These are phyloP conservation scores for Hymenoscyphus linearis DNA, from an alignment of 2,329 filamentous ascomycete genomes.

Conservation along the genomic window DNA sequence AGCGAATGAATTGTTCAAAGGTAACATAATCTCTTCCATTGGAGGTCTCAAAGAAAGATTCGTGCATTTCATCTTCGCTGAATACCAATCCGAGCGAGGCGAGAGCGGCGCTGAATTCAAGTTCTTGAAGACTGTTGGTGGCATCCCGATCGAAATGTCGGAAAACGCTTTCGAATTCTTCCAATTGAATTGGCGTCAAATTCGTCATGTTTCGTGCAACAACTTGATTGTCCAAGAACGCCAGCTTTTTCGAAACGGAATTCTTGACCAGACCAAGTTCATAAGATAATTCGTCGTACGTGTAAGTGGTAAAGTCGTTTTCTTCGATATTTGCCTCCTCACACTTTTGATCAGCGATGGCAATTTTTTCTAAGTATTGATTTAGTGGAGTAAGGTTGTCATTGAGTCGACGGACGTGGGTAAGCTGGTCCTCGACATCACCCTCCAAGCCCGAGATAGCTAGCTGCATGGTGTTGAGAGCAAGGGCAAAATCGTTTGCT, in stretches of 20 bases:
- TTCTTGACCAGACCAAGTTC: conserved; percentile 87
- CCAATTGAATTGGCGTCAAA: conserved; percentile 92
- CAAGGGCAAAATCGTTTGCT: conserved; percentile 94
- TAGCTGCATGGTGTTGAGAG: conserved; percentile 88
- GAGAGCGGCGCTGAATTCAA: conserved; percentile 92
- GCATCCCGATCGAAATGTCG: conserved; percentile 94
- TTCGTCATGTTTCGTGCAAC: conserved; percentile 99
- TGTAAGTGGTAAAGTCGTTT: conserved; percentile 99
- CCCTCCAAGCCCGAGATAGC: conserved; percentile 97
- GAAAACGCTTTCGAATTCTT: conserved; percentile 98
- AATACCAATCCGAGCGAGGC: conserved; percentile 95
- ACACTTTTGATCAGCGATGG: conserved; percentile 79
- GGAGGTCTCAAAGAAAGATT: conserved; percentile 86
- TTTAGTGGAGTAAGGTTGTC: conserved; percentile 86
- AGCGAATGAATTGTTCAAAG: conserved; percentile 97
- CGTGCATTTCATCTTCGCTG: conserved; percentile 96
- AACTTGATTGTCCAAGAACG: conserved; percentile 97
- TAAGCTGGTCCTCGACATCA: conserved; percentile 89
- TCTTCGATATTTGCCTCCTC: conserved; percentile 97
- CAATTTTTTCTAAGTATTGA: conserved; percentile 83
- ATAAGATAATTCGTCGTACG: conserved; percentile 92
- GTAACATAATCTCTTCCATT: conserved; percentile 74
- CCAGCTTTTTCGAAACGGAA: conserved; percentile 91
- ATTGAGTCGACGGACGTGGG: conserved; percentile 79
- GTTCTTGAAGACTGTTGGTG: conserved; percentile 81